phyloP scores from a whole-genome alignment of 768 basidiomycete genomes.

The Leccinum pellstonianum region DNA sequence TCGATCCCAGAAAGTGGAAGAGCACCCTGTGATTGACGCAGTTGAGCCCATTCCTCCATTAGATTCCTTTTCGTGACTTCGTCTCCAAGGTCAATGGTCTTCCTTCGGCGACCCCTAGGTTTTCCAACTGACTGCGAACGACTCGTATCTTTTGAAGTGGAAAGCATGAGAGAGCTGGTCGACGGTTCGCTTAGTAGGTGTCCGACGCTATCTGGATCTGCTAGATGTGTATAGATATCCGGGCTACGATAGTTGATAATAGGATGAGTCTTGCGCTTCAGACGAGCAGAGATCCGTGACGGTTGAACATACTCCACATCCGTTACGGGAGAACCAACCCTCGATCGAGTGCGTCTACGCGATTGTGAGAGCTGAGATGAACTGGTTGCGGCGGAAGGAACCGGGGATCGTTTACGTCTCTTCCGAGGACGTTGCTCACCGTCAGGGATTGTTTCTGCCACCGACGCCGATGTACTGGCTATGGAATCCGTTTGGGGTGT shows the following conservation, averaged over 20 bases:
- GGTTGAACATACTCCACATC: slow-evolving; percentile 5
- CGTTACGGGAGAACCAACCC: slow-evolving; percentile 14
- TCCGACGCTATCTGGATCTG: slow-evolving; percentile 18
- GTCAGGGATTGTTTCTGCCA: not conserved
- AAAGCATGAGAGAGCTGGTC: not conserved
- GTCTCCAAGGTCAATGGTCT: slow-evolving; percentile 17
- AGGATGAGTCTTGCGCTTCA: slow-evolving; percentile 20
- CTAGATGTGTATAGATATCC: slow-evolving; percentile 32
- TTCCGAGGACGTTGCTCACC: slow-evolving; percentile 18
- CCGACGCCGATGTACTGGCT: not conserved
- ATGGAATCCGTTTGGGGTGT: not conserved
- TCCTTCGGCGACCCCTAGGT: slow-evolving; percentile 18
- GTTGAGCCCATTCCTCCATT: slow-evolving; percentile 32
- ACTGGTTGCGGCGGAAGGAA: slow-evolving; percentile 16
- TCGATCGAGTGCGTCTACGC: slow-evolving; percentile 18
- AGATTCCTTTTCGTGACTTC: slow-evolving; percentile 22
- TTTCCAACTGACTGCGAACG: slow-evolving; percentile 8
- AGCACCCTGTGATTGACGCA: slow-evolving; percentile 30
- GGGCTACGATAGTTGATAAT: slow-evolving; percentile 13
- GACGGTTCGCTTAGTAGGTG: slow-evolving; percentile 11
- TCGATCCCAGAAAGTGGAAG: slow-evolving; percentile 15
- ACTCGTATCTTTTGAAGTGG: not conserved
- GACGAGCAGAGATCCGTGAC: slow-evolving; percentile 22
- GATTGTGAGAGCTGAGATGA: slow-evolving; percentile 11
- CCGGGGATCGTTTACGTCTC: slow-evolving; percentile 21